Evolutionary conservation across 805 yeast genomes (phyloP), one percentile per base, ranked within the genome.

Genomic region (Ogataea wickerhamii): DNA sequence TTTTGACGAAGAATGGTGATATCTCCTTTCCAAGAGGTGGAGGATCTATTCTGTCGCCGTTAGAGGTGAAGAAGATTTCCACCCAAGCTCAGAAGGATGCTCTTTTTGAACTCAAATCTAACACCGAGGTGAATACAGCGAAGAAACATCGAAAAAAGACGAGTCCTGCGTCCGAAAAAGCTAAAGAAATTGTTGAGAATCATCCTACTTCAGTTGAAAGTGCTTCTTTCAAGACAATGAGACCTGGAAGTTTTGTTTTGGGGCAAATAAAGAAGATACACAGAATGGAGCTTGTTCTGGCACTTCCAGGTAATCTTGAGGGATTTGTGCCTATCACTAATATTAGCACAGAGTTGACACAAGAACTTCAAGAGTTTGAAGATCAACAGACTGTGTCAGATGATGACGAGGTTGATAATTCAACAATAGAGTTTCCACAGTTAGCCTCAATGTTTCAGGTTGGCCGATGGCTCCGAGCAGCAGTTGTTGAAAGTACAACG

Each of bases 21-120:
- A 66, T 71, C 28, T 70, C 83, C 10, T 93, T 93, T 58, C 98
- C 98, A 35, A 84, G 99, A 78, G 98, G 98, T 52, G 98, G 98
- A 35, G 78, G 82, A 10, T 76, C 91, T 19, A 86, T 79, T 18
- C 73, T 93, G 55, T 77, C 95, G 3, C 88, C 98, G 5, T 67
- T 93, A 48, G 99, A 93, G 64, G 79, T 87, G 49, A 88, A 87
- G 60, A 93, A 87, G 57, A 91, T 91, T 36, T 82, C 95, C 28
- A 88, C 87, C 58, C 95, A 91, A 62, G 99, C 91, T 34, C 80
- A 89, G 17, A 77, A 76, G 46, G 98, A 93, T 64, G 93, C 86
- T 28, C 67, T 89, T 34, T 85, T 86, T 45, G 91, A 66, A 44
- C 19, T 29, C 6, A 16, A 19, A 18, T 29, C 32, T 16, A 19